Percentiles rank a stretch among this genome's conserved stretches.
These are phyloP conservation scores for Lumnitzera littorea DNA, from an alignment of 345 rosid genomes.

Conservation along the genomic window DNA sequence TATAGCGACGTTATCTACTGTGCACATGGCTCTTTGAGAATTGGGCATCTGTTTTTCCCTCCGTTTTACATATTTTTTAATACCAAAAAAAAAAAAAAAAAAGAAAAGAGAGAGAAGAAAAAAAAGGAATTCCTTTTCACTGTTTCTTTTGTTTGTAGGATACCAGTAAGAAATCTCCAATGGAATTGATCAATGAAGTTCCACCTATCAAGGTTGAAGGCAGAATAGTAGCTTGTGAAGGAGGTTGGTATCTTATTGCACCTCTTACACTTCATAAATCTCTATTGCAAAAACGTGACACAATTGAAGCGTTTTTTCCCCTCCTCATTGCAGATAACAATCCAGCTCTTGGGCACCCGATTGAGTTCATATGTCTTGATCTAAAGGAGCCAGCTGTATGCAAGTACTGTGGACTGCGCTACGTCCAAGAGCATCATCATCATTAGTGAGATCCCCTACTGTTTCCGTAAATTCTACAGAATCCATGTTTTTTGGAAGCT, in stretches of 20 bases:
- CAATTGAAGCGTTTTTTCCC: neutral
- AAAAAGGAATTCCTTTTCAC: no score
- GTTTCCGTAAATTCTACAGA: neutral
- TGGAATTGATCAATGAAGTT: conserved; percentile 96
- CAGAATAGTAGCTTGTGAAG: conserved; percentile 96
- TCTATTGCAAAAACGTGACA: neutral
- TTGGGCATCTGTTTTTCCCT: no score
- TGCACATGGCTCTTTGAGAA: no score
- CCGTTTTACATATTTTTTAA: no score
- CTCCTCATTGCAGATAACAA: conserved; percentile 40
- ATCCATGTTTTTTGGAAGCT: neutral
- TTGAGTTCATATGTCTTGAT: conserved; percentile 96
- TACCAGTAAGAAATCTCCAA: conserved; percentile 85
- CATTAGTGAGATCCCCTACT: conserved; percentile 31
- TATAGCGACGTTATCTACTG: no score
- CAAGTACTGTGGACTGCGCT: conserved; percentile 97
- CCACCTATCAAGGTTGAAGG: conserved; percentile 95
- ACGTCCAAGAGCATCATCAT: conserved; percentile 75
- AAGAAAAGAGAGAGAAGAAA: no score
- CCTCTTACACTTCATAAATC: neutral
- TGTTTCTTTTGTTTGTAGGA: conserved; percentile 36
- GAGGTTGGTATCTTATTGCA: conserved; percentile 47
- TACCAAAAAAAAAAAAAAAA: no score
- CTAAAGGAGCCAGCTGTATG: conserved; percentile 77
- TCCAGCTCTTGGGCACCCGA: conserved; percentile 94